These are phyloP conservation scores for Inonotus obliquus DNA, from an alignment of 1,284 basidiomycete species.

Conservation along the genomic window DNA sequence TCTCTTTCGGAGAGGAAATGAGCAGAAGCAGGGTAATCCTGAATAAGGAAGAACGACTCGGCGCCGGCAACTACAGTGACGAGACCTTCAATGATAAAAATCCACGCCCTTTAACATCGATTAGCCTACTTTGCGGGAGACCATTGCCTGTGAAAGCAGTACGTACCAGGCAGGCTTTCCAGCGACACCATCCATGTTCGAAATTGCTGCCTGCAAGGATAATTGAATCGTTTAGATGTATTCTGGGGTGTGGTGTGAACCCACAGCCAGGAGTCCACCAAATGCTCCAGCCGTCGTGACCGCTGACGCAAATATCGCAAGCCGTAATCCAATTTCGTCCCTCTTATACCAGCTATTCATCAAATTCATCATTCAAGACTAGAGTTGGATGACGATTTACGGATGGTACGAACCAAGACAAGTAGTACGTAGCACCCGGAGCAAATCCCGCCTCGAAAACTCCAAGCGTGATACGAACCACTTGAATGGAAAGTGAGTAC, in stretches of 20 bases:
- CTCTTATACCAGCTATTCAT: conserved; percentile 51
- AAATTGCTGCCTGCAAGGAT: conserved; percentile 57
- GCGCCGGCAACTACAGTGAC: conserved; percentile 60
- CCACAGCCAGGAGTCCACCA: conserved; percentile 60
- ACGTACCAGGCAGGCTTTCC: conserved; percentile 47
- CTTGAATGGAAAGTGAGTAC: conserved; percentile 29
- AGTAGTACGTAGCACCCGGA: conserved; percentile 64
- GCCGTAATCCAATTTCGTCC: conserved; percentile 59
- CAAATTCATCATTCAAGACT: background rate
- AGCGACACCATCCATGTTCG: conserved; percentile 62
- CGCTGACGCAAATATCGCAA: conserved; percentile 70
- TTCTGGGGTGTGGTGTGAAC: conserved; percentile 23
- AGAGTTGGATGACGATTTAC: background rate
- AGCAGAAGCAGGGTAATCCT: conserved; percentile 79
- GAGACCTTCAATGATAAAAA: conserved; percentile 67
- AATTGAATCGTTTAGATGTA: background rate
- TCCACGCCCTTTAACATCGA: conserved; percentile 50
- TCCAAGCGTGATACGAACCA: conserved; percentile 60
- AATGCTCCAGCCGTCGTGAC: conserved; percentile 69
- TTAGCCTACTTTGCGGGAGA: background rate
- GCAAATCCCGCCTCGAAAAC: conserved; percentile 68
- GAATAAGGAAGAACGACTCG: conserved; percentile 71
- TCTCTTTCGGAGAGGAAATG: conserved; percentile 72
- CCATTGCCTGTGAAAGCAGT: background rate
- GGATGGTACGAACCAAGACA: conserved; percentile 48